Percentiles rank a stretch among this genome's conserved stretches.
These are phyloP conservation scores for Boletus edulis DNA, from an alignment of 768 basidiomycete species.

Conservation along the genomic window DNA sequence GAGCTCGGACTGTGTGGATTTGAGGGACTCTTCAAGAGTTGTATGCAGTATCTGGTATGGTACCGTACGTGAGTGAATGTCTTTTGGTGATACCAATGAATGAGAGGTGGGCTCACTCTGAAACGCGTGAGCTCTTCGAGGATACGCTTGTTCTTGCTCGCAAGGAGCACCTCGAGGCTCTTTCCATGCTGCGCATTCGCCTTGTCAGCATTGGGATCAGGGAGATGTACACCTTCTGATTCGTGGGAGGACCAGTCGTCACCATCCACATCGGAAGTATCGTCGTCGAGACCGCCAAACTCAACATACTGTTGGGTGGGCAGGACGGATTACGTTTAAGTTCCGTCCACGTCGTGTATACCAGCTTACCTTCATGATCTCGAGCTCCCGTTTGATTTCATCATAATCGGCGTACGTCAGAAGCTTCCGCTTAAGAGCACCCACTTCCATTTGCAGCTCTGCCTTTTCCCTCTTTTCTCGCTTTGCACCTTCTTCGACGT, in stretches of 20 bases:
- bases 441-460: constrained; percentile 59
- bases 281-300: constrained; percentile 81
- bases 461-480: constrained; percentile 16
- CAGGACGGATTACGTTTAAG: not conserved
- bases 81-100: not conserved
- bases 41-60: constrained; percentile 67
- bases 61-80: not conserved
- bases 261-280: constrained; percentile 54
- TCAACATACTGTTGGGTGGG: constrained; percentile 75
- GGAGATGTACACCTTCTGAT: constrained; percentile 61
- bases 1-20: constrained; percentile 55
- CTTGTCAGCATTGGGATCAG: constrained; percentile 88
- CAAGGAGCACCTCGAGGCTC: constrained; percentile 87
- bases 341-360: too few species aligned
- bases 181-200: constrained; percentile 72
- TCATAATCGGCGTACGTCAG: constrained; percentile 86
- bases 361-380: constrained; percentile 88
- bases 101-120: constrained; percentile 47
- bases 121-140: constrained; percentile 92
- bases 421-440: constrained; percentile 64
- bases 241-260: constrained; percentile 42
- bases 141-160: constrained; percentile 90
- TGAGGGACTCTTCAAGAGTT: constrained; percentile 73
- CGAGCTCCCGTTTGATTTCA: constrained; percentile 95
- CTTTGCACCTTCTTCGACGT: constrained; percentile 13